Conservation (phyloP, 768 basidiomycete genomes). For the Mycena indigotica region DNA sequence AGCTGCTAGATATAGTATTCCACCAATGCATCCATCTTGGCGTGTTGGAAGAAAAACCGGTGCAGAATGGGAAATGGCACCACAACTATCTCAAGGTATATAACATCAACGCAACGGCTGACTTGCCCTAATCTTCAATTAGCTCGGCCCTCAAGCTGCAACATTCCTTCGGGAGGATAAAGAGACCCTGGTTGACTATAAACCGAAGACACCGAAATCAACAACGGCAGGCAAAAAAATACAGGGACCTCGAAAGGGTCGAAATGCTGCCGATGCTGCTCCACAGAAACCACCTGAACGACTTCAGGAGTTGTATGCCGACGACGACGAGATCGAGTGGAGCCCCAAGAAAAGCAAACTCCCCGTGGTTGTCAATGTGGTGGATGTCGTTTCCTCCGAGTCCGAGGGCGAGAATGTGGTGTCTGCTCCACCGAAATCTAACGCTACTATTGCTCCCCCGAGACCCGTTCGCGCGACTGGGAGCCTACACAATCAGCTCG, state of each 20-base stretch:
- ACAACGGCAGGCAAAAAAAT: slow-evolving; percentile 12
- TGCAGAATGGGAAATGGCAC: slow-evolving; percentile 46
- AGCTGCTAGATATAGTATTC: slow-evolving; percentile 68
- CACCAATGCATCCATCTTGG: slow-evolving; percentile 54
- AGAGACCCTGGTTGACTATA: slow-evolving; percentile 34
- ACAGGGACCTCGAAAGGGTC: slow-evolving; percentile 26
- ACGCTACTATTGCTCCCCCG: not conserved
- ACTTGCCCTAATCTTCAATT: not conserved
- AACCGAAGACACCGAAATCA: slow-evolving; percentile 26
- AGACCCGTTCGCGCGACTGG: too few species aligned
- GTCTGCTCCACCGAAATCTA: not conserved
- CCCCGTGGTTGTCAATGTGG: slow-evolving; percentile 15
- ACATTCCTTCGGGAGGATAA: slow-evolving; percentile 29
- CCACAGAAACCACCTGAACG: slow-evolving; percentile 28
- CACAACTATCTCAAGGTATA: slow-evolving; percentile 55
- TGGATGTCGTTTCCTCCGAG: slow-evolving; percentile 20
- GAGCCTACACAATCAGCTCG: slow-evolving; percentile 1
- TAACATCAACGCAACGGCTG: not conserved
- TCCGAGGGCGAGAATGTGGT: slow-evolving; percentile 1
- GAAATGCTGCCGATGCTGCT: slow-evolving; percentile 25
- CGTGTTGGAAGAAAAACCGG: slow-evolving; percentile 49
- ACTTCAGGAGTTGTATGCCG: slow-evolving; percentile 27
- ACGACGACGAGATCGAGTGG: slow-evolving; percentile 26
- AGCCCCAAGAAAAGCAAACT: slow-evolving; percentile 16
- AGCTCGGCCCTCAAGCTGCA: slow-evolving; percentile 40